Evolutionary conservation across 163 green algal genomes (phyloP).

Genomic region (Coccomyxa subellipsoidea): DNA sequence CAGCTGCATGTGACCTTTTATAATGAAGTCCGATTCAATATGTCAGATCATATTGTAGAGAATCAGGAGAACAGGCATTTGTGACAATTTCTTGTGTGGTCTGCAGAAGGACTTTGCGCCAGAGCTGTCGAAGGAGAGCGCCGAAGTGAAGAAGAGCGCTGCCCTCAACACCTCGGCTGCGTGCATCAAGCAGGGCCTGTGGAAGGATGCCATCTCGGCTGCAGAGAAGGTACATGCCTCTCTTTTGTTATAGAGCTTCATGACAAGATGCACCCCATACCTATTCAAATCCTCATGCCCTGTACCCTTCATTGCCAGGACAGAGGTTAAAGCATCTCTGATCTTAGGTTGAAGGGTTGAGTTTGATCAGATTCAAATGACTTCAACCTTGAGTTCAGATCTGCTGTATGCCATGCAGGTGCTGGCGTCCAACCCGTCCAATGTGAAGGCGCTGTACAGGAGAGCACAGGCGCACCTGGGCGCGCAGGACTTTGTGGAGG

Average conservation of each 20-base stretch:
- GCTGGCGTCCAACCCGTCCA: constrained; percentile 74
- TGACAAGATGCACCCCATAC: no score
- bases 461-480: constrained; percentile 73
- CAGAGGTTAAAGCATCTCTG: no score
- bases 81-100: background rate
- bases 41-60: no score
- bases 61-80: background rate
- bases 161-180: constrained; percentile 85
- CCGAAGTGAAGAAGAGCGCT: constrained; percentile 63
- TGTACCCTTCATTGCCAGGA: no score
- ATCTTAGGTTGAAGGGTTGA: background rate
- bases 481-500: constrained; percentile 76
- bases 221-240: constrained; percentile 23
- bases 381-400: background rate
- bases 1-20: no score
- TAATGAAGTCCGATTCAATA: no score
- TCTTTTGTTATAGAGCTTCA: no score
- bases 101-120: background rate
- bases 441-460: constrained; percentile 94
- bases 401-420: constrained; percentile 42
- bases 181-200: constrained; percentile 73
- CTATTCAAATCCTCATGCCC: no score
- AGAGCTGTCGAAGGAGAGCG: constrained; percentile 17
- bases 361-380: background rate
- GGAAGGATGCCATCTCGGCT: constrained; percentile 51